phyloP scores from a whole-genome alignment of 2,329 filamentous ascomycete genomes.

The Penicillium occitanis region DNA sequence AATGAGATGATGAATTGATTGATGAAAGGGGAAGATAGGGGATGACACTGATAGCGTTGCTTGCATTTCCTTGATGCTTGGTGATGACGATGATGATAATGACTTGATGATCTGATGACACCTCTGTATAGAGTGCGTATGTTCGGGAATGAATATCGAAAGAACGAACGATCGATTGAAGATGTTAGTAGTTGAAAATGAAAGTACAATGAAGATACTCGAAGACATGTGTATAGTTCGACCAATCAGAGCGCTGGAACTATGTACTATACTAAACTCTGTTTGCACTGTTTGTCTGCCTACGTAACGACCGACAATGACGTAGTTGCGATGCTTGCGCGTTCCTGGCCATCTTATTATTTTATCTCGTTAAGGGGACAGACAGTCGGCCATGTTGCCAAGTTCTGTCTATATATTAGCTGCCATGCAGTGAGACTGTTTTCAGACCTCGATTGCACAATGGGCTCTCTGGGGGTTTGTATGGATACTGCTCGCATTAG shows the following conservation, averaged over 20 bases:
- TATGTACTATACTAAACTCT: background rate
- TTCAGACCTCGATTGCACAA: background rate
- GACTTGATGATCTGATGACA: slow-evolving; percentile 18
- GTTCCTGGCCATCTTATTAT: slow-evolving; percentile 5
- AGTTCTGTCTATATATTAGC: background rate
- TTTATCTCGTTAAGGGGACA: background rate
- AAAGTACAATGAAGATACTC: background rate
- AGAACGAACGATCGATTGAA: background rate
- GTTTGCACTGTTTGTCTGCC: slow-evolving; percentile 20
- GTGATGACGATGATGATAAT: slow-evolving; percentile 14
- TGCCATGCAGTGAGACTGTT: slow-evolving; percentile 4
- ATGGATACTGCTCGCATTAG: background rate
- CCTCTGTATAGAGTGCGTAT: slow-evolving; percentile 11
- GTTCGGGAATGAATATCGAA: slow-evolving; percentile 9
- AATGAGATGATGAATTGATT: background rate
- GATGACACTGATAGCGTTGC: slow-evolving; percentile 1
- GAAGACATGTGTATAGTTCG: background rate
- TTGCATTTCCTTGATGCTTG: background rate
- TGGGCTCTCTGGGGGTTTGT: slow-evolving; percentile 6
- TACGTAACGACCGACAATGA: slow-evolving; percentile 1
- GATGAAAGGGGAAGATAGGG: background rate
- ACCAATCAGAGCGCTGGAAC: slow-evolving; percentile 6
- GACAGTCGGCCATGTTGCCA: background rate
- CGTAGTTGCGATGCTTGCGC: background rate
- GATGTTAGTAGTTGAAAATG: background rate